phyloP scores from a whole-genome alignment of 2,329 filamentous ascomycete species.

The Diaporthe sp. region DNA sequence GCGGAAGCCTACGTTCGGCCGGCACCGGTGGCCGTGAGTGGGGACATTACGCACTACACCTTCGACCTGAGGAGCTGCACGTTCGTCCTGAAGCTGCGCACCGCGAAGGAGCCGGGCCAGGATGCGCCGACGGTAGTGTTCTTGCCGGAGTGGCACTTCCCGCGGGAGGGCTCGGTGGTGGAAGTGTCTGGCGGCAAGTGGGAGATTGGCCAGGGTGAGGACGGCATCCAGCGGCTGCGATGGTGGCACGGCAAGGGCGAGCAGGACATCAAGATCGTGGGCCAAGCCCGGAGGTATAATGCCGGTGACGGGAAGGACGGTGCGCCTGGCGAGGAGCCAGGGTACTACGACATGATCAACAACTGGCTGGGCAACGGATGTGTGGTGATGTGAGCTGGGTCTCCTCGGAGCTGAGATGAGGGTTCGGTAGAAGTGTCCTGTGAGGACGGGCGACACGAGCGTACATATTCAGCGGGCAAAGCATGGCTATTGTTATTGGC shows the following conservation, averaged over 20 bases:
- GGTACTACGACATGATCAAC: constrained; percentile 79
- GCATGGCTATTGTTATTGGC: neutral
- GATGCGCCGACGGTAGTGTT: constrained; percentile 83
- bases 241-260: constrained; percentile 96
- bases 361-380: constrained; percentile 61
- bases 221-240: constrained; percentile 77
- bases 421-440: neutral
- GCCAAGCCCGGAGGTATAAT: constrained; percentile 74
- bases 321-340: constrained; percentile 76
- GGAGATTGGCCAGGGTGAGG: constrained; percentile 79
- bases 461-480: constrained; percentile 12
- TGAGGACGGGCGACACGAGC: neutral
- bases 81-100: constrained; percentile 78
- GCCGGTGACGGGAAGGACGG: constrained; percentile 67
- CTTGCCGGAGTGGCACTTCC: constrained; percentile 93
- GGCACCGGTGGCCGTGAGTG: constrained; percentile 79
- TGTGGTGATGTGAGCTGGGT: constrained; percentile 58
- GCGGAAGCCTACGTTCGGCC: constrained; percentile 94
- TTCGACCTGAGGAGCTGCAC: constrained; percentile 86
- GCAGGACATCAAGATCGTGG: constrained; percentile 81
- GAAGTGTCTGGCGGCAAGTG: constrained; percentile 88
- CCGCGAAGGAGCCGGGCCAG: constrained; percentile 62
- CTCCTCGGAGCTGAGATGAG: neutral
- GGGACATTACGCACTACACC: constrained; percentile 75
- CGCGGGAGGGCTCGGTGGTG: constrained; percentile 76